A percentile compares a stretch with the other conserved stretches of the same genome.
Evolutionary conservation across 257 asterid species (phyloP).

Genomic region (Penstemon eatonii): DNA sequence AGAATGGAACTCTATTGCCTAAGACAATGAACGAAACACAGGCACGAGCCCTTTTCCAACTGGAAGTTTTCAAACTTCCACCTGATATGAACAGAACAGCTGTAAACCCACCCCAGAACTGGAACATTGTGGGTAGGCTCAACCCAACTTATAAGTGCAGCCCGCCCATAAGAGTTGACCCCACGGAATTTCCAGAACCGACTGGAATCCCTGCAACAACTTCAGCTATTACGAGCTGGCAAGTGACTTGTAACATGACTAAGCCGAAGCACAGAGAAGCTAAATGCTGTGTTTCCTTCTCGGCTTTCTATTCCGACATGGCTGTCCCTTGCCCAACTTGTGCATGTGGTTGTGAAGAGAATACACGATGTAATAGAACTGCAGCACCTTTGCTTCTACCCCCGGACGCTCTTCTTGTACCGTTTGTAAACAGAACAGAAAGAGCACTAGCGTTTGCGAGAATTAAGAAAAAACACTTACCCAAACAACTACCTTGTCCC

Average conservation of each 20-base stretch:
- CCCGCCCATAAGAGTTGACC: slow-evolving; percentile 43
- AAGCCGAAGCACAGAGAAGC: slow-evolving; percentile 40
- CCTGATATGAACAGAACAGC: slow-evolving; percentile 59
- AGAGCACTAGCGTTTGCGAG: slow-evolving; percentile 51
- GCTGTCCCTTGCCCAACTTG: slow-evolving; percentile 63
- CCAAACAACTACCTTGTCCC: slow-evolving; percentile 55
- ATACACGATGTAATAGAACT: slow-evolving; percentile 31
- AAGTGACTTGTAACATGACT: slow-evolving; percentile 60
- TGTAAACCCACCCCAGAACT: slow-evolving; percentile 52
- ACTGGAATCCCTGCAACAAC: slow-evolving; percentile 43
- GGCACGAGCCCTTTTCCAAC: slow-evolving; percentile 51
- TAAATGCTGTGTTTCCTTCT: slow-evolving; percentile 63
- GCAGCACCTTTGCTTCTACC: slow-evolving; percentile 48
- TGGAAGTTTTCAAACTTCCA: slow-evolving; percentile 57
- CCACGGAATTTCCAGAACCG: slow-evolving; percentile 51
- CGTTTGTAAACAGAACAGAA: slow-evolving; percentile 43
- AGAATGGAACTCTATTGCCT: slow-evolving; percentile 55
- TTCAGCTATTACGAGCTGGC: slow-evolving; percentile 62
- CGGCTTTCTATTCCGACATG: slow-evolving; percentile 56
- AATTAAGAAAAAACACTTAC: slow-evolving; percentile 37
- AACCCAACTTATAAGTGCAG: slow-evolving; percentile 64
- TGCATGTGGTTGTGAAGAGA: slow-evolving; percentile 55
- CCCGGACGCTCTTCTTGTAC: slow-evolving; percentile 57
- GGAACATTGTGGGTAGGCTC: slow-evolving; percentile 53
- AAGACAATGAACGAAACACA: slow-evolving; percentile 51